Evolutionary conservation across 2,329 filamentous ascomycete species (phyloP).

Genomic region (Aureobasidium pullulans): DNA sequence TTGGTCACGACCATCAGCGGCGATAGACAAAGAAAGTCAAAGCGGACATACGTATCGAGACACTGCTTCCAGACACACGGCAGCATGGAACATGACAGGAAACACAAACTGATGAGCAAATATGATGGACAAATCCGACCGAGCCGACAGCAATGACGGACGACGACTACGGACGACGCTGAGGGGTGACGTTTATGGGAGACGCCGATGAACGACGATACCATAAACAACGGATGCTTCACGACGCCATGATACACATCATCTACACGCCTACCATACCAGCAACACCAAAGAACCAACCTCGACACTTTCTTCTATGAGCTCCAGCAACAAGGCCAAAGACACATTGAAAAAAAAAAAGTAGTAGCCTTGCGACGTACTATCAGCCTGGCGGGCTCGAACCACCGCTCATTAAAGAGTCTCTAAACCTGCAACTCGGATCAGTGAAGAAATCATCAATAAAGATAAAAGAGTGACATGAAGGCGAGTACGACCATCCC

Average conservation of each 20-base stretch:
- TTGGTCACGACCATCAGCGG: too few species aligned
- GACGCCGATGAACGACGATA: background rate
- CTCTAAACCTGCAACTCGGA: background rate
- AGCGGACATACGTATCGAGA: too few species aligned
- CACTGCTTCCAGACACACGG: too few species aligned
- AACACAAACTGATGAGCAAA: too few species aligned
- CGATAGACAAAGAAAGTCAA: too few species aligned
- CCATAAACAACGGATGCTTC: background rate
- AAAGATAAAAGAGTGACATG: background rate
- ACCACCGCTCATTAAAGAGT: background rate
- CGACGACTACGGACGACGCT: too few species aligned
- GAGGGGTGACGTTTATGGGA: background rate
- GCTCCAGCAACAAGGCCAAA: background rate
- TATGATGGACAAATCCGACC: too few species aligned
- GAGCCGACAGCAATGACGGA: too few species aligned
- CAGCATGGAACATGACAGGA: too few species aligned
- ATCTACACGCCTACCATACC: background rate
- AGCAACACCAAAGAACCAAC: background rate
- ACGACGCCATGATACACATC: background rate
- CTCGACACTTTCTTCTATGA: background rate
- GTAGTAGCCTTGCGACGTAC: background rate
- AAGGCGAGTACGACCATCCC: too few species aligned
- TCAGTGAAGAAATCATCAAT: constrained; percentile 1
- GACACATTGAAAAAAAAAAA: constrained; percentile 2
- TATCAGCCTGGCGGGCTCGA: background rate